Conservation (phyloP, 805 yeast genomes). For the Nematodospora valgi region DNA sequence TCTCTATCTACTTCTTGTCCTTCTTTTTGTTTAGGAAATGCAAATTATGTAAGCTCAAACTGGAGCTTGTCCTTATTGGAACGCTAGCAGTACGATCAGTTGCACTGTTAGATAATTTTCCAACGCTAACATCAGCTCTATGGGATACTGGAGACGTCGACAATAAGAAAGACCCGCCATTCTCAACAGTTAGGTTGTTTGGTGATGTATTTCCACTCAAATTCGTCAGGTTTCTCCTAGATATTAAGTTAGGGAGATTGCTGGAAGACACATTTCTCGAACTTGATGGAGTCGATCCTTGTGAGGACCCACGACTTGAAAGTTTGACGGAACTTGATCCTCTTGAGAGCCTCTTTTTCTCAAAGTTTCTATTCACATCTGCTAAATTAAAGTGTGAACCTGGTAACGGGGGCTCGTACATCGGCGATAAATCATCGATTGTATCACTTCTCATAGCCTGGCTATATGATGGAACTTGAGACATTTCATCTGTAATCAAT, state of each 20-base stretch:
- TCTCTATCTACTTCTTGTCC: slow-evolving; percentile 20
- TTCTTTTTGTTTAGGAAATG: slow-evolving; percentile 33
- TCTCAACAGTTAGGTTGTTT: slow-evolving; percentile 5
- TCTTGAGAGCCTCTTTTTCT: slow-evolving; percentile 14
- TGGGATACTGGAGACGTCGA: slow-evolving; percentile 6
- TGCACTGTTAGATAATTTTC: slow-evolving; percentile 29
- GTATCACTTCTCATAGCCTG: slow-evolving; percentile 65
- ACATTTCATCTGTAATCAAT: slow-evolving; percentile 27
- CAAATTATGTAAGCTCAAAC: slow-evolving; percentile 25
- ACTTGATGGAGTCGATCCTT: slow-evolving; percentile 25
- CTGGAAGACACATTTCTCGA: slow-evolving; percentile 6
- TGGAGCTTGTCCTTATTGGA: slow-evolving; percentile 18
- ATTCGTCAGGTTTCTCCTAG: slow-evolving; percentile 3
- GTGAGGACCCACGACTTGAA: slow-evolving; percentile 21
- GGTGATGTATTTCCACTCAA: slow-evolving; percentile 7
- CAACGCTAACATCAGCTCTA: slow-evolving; percentile 10
- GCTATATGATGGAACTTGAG: slow-evolving; percentile 80
- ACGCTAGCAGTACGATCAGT: slow-evolving; percentile 25
- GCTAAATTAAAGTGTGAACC: slow-evolving; percentile 35
- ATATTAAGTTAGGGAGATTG: slow-evolving; percentile 6
- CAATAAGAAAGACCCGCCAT: not conserved
- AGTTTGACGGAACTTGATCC: slow-evolving; percentile 24
- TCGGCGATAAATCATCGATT: slow-evolving; percentile 61
- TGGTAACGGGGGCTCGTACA: slow-evolving; percentile 54
- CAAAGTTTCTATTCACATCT: slow-evolving; percentile 28